phyloP scores from a whole-genome alignment of 495 filamentous ascomycete genomes.

The Ascobolus immersus region DNA sequence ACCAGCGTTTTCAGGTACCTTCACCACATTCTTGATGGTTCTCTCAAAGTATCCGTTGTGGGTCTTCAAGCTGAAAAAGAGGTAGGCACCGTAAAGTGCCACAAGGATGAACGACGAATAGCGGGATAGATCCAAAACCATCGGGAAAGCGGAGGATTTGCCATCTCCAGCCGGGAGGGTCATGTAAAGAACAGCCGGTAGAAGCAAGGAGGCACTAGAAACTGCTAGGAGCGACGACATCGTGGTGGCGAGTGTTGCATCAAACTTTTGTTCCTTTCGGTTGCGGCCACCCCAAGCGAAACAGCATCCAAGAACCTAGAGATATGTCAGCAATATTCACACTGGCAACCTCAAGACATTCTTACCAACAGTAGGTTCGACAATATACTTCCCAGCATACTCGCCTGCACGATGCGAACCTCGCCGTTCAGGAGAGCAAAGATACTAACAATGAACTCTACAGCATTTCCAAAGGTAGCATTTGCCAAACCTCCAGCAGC shows the following conservation, averaged over 20 bases:
- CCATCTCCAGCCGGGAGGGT: constrained; percentile 19
- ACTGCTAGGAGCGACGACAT: constrained; percentile 93
- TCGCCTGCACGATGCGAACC: constrained; percentile 86
- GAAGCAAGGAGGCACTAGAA: constrained; percentile 70
- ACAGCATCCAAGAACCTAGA: constrained; percentile 61
- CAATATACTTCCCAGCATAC: constrained; percentile 90
- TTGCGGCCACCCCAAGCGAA: constrained; percentile 69
- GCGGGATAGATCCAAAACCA: constrained; percentile 63
- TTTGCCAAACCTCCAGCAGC: constrained; percentile 82
- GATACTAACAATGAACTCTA: constrained; percentile 94
- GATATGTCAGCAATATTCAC: background rate
- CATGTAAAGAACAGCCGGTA: constrained; percentile 60
- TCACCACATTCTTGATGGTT: constrained; percentile 9
- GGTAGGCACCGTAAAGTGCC: constrained; percentile 67
- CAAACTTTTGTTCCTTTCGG: constrained; percentile 51
- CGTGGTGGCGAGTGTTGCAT: constrained; percentile 67
- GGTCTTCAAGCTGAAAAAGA: constrained; percentile 68
- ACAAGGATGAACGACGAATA: constrained; percentile 78
- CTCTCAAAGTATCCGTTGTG: constrained; percentile 59
- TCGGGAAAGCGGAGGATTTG: constrained; percentile 21
- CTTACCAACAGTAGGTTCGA: constrained; percentile 69
- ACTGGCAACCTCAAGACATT: constrained; percentile 4
- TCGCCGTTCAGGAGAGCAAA: constrained; percentile 64
- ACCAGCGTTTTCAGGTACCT: constrained; percentile 18
- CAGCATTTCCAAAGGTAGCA: constrained; percentile 64